Conservation (phyloP, 2,329 filamentous ascomycete species). For the Grosmannia serpens region DNA sequence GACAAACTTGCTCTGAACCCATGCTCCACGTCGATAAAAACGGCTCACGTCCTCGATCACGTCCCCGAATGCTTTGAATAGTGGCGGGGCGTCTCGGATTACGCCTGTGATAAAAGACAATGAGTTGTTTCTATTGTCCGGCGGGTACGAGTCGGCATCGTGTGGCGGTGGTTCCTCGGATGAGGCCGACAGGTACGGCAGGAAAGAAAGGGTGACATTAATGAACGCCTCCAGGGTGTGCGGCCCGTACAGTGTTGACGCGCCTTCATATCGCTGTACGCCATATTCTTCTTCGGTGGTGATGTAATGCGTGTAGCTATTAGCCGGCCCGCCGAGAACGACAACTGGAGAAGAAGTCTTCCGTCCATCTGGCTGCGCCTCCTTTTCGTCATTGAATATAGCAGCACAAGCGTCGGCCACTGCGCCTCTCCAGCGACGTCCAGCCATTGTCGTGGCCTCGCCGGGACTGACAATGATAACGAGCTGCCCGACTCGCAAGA, state of each 20-base stretch:
- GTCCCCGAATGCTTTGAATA: constrained; percentile 59
- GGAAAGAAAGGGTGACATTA: constrained; percentile 59
- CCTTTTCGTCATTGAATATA: constrained; percentile 10
- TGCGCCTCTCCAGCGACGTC: constrained; percentile 71
- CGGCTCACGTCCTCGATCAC: constrained; percentile 42
- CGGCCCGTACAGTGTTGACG: constrained; percentile 75
- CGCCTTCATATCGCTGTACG: constrained; percentile 83
- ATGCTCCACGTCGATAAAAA: constrained; percentile 43
- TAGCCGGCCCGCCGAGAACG: constrained; percentile 76
- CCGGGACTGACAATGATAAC: constrained; percentile 76
- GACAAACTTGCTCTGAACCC: constrained; percentile 58
- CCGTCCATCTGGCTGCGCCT: constrained; percentile 19
- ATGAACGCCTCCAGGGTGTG: constrained; percentile 81
- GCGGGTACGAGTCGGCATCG: constrained; percentile 48
- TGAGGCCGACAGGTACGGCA: constrained; percentile 51
- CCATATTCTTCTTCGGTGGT: constrained; percentile 36
- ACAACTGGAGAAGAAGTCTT: constrained; percentile 41
- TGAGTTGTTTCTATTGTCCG: constrained; percentile 64
- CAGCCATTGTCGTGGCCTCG: constrained; percentile 87
- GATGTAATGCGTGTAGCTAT: constrained; percentile 57
- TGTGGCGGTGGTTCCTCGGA: constrained; percentile 24
- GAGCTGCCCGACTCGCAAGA: constrained; percentile 72
- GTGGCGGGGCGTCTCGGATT: constrained; percentile 54
- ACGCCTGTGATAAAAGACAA: constrained; percentile 72
- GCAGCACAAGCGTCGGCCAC: constrained; percentile 41